Base-by-base conservation (phyloP, 75 land plant genomes). In the Selaginella moellendorffii region DNA sequence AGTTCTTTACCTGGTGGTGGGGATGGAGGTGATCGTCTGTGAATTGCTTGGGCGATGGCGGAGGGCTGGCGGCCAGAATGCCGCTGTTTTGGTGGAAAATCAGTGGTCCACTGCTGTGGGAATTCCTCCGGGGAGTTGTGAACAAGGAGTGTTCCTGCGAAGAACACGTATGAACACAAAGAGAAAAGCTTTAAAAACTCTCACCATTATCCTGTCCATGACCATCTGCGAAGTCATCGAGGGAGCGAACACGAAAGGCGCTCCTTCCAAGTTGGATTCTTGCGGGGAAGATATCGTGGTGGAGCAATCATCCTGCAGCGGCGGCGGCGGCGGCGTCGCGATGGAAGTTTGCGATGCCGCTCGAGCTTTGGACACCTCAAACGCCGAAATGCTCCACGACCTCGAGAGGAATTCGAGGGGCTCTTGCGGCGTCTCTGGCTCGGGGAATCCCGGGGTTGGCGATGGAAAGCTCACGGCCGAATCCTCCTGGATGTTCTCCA, bases 401-500 rank as follows among this genome's bases (percentile, higher is more conserved):
- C 97, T 68, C 0, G 95, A 77, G 5, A 92, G 77, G 64, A 88
- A 92, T 78, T 92, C 97, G 89, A 92, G 88, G 20, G 95, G 86
- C 80, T 92, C 97, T 5, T 72, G 75, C 0, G 97, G 97, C 2
- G 85, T 91, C 60, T 84, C 76, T 28, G 95, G 90, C 10, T 36
- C 46, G 14, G 46, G 46, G 14, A 36, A 14, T 14, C 5, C 10
- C 5, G 10, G 14, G 10, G 5, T 14, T 5, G 46, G 46, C 5
- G 10, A 36, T 5, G 46, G 46, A 36, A 36, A 36, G 14, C 46
- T 36, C 10, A 36, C 14, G 5, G 46, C 10, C 14, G 46, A 5
- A 36, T 36, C 46, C 14, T 36, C 46, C 46, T 36, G 46, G 5
- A 36, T 36, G 14, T 36, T 36, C 46, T 36, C 10, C 10, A 36